Evolutionary conservation across 306 rosid species (phyloP), one percentile per base, ranked within the genome.

Genomic region (Ormosia semicastrata): DNA sequence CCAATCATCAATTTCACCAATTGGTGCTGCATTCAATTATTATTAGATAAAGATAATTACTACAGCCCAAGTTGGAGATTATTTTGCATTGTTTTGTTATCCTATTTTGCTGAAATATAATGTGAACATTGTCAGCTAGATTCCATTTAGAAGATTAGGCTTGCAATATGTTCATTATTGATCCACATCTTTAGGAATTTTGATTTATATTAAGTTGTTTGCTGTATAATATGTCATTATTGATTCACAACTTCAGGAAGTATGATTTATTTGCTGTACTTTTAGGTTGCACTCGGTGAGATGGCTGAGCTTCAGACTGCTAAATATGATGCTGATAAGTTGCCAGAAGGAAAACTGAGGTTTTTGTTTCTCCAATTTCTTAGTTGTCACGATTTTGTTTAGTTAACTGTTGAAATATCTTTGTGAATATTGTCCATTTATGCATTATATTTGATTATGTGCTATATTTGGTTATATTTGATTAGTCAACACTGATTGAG

Each of bases 251-350:
- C 17, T 72, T 59, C 53, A 6, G 41, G 71, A 73, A 56, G 12
- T 34, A 7, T 57, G 56, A 75, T 73, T 73, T 73, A 30, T 73
- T 58, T 66, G 18, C 36, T 71, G 40, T 37, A 49, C 66, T 59
- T 34, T 68, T 57, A 95, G 98, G 99, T 95, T 75, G 99, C 98
- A 68, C 89, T 93, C 34, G 99, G 97, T 41, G 97, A 92, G 85
- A 92, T 92, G 97, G 92, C 87, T 24, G 98, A 93, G 88, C 96
- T 95, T 92, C 83, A 33, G 74, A 32, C 32, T 3, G 93, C 92
- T 17, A 90, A 92, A 11, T 90, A 86, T 74, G 91, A 95, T 69
- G 98, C 99, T 6, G 92, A 93, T 86, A 78, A 82, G 79, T 85
- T 95, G 83, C 96, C 99, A 6, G 74, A 82, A 84, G 98, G 97